Evolutionary conservation across 192 early-diverging fungal genomes (phyloP).

Genomic region (Rhizophagus sp.): DNA sequence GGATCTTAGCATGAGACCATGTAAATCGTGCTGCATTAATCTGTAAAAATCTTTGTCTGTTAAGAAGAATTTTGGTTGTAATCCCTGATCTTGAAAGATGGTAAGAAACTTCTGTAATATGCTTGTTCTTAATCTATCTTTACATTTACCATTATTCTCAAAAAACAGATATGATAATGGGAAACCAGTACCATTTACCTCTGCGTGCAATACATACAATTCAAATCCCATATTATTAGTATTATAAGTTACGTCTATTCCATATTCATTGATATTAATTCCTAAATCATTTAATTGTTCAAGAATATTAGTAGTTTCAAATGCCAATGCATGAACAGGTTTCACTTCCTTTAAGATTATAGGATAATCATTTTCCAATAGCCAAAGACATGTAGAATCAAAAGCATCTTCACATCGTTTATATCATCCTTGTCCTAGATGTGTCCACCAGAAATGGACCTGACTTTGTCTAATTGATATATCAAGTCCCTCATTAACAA

Average conservation of each 20-base stretch:
- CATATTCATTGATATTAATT: neutral
- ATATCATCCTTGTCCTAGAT: slow-evolving; percentile 15
- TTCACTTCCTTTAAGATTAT: neutral
- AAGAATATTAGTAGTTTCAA: neutral
- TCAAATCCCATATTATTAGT: neutral
- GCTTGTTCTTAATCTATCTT: neutral
- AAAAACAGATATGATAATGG: neutral
- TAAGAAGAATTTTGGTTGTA: neutral
- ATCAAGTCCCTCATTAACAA: neutral
- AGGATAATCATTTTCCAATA: too few species aligned
- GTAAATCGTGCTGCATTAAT: slow-evolving; percentile 7
- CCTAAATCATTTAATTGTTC: neutral
- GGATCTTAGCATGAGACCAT: neutral
- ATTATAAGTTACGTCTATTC: neutral
- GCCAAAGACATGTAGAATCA: neutral
- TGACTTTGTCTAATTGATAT: slow-evolving; percentile 4
- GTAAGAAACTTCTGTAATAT: neutral
- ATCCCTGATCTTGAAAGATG: neutral
- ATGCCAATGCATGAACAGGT: neutral
- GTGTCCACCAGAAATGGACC: slow-evolving; percentile 2
- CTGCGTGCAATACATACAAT: neutral
- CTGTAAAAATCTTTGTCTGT: slow-evolving; percentile 14
- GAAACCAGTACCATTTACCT: neutral
- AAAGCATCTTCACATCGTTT: slow-evolving; percentile 6
- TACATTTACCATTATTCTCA: neutral